phyloP scores from a whole-genome alignment of 805 yeast species.

The Sugiyamaella chiloensis region DNA sequence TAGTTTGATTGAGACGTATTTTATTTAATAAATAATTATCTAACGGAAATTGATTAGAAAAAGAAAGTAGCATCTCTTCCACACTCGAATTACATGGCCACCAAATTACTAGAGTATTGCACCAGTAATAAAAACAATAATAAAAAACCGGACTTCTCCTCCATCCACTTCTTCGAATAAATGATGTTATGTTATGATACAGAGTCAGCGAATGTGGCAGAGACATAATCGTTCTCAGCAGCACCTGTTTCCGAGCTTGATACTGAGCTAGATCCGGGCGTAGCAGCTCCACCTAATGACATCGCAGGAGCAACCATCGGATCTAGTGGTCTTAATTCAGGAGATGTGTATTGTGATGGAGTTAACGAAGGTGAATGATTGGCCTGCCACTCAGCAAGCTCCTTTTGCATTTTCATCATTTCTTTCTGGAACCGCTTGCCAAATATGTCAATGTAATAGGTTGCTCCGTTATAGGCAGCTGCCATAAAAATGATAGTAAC shows the following conservation, averaged over 20 bases:
- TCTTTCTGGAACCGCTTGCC: slow-evolving; percentile 89
- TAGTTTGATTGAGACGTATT: too few relatives aligned
- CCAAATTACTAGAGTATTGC: too few relatives aligned
- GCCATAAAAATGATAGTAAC: slow-evolving; percentile 67
- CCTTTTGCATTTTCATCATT: slow-evolving; percentile 64
- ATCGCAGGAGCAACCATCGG: background rate
- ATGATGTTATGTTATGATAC: too few relatives aligned
- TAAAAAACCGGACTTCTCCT: too few relatives aligned
- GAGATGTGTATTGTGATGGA: slow-evolving; percentile 6
- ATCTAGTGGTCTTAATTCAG: slow-evolving; percentile 8
- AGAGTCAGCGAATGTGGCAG: too few relatives aligned
- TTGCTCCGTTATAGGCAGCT: slow-evolving; percentile 92
- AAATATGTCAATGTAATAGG: slow-evolving; percentile 86
- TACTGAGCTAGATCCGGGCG: too few relatives aligned
- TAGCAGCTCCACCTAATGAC: too few relatives aligned
- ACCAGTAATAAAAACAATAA: too few relatives aligned
- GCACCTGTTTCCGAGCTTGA: too few relatives aligned
- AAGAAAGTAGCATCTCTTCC: background rate
- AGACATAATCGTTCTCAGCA: too few relatives aligned
- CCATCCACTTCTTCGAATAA: too few relatives aligned
- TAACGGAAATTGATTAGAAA: background rate
- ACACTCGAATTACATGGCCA: too few relatives aligned
- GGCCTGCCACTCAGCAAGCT: slow-evolving; percentile 61
- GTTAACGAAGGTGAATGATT: slow-evolving; percentile 13
- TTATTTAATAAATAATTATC: background rate